Evolutionary conservation across 495 filamentous ascomycete species (phyloP), one percentile per base, ranked within the genome.

Genomic region (Aspergillus conjunctus): DNA sequence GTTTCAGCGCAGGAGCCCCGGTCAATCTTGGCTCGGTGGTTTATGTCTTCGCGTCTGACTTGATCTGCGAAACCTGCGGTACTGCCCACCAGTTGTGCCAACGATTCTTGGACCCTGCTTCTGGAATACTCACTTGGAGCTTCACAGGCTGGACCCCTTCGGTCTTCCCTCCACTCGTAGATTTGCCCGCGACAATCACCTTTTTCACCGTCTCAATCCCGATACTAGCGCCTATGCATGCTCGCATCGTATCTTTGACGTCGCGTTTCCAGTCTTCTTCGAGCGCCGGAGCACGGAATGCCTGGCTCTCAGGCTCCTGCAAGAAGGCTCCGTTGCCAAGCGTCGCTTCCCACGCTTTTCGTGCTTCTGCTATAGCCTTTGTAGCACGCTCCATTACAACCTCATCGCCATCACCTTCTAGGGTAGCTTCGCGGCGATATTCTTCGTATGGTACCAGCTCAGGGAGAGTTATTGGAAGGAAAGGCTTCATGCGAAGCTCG

Each of bases 401-500:
- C 4, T 60, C 58, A 44, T 80, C 76, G 26, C 75, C 69, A 15
- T 78, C 66, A 1, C 72, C 77, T 48, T 77, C 72, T 4, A 81
- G 69, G 1, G 74, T 69, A 15, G 75, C 69, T 31, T 77, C 74
- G 1, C 67, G 68, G 15, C 66, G 61, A 64, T 90, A 90, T 21
- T 86, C 81, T 5, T 85, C 82, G 57, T 81, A 91, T 0, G 85
- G 76, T 0, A 88, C 84, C n/a, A 92, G 74, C 60, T 87, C 84
- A 0, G 92, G 91, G 9, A 91, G 73, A 20, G 81, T 79, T 43
- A 97, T 84, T 6, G 75, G 67, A 7, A 87, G 75, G 60, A 96
- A 97, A 0, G 92, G 91, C 66, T 91, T 93, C 92, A 97, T 94
- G 37, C 94, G 88, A 3, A 96, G 74, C 62, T 94, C 87, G 72